A percentile compares a stretch with the other conserved stretches of the same genome.
Conservation (phyloP, 106 monocot species). For the Platanthera zijinensis region DNA sequence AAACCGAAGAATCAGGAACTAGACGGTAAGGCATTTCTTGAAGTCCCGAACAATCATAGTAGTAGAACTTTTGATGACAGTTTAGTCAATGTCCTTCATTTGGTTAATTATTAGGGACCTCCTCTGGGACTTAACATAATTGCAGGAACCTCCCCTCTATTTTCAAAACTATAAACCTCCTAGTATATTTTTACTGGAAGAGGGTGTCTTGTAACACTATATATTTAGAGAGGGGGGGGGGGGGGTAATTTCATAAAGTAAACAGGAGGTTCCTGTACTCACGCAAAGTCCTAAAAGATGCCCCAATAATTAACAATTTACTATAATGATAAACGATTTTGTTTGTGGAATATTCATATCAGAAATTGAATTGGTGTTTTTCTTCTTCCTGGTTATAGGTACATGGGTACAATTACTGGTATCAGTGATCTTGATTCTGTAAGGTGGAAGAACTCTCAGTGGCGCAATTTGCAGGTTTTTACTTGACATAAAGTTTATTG, state of each 20-base stretch:
- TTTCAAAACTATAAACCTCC: no score
- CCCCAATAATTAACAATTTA: no score
- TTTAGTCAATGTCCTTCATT: not conserved
- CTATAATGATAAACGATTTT: no score
- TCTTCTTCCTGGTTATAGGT: constrained; percentile 33
- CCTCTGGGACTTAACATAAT: no score
- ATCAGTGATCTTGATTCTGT: constrained; percentile 85
- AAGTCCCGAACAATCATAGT: not conserved
- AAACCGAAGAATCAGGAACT: constrained; percentile 89
- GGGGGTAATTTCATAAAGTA: no score
- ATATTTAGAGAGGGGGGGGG: no score
- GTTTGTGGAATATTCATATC: no score
- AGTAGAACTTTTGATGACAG: not conserved
- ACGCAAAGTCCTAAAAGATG: no score
- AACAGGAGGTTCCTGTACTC: no score
- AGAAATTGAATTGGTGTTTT: not conserved
- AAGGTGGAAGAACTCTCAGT: constrained; percentile 93
- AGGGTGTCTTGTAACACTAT: no score
- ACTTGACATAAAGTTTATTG: not conserved
- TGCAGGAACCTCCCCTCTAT: no score
- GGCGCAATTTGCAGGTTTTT: constrained; percentile 89
- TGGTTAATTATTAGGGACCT: not conserved
- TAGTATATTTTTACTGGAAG: no score
- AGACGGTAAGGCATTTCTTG: constrained; percentile 45
- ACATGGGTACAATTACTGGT: constrained; percentile 96